Base-by-base conservation (phyloP, 805 yeast species). In the Pichia scutulata region DNA sequence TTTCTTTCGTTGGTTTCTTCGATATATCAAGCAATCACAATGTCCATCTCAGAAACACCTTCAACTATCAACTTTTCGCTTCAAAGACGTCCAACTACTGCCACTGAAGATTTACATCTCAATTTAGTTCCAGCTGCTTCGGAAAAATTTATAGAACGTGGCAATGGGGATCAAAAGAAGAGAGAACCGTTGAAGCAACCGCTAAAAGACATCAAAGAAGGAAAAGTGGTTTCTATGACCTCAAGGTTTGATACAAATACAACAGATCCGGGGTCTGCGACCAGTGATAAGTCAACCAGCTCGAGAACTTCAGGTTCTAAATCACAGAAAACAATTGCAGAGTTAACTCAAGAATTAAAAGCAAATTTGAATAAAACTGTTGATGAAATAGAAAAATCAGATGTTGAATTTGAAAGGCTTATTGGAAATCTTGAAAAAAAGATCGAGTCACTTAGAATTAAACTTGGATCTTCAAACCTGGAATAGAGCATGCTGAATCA, bases 261-360 rank as follows among this genome's bases (percentile, higher is more conserved):
- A 33, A 7, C 37, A n/a, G 37, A 33, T 19, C 28, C 45, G 2
- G 14, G 19, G 6, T n/a, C 36, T 3, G 39, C 37, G 5, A 40
- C 19, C 9, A 14, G 19, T 5, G 10, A 14, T 2, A 21, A 39
- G 26, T 40, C 50, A 18, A 37, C 36, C 2, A 37, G 16, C n/a
- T 19, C 41, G 3, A 23, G 18, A 18, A 22, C 18, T 9, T n/a
- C 41, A n/a, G 23, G 18, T 37, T 13, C 22, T 5, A 39, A 37
- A 12, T 25, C 46, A 10, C 37, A 37, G 16, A 41, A 49, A 30
- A 49, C 66, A 9, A 50, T 62, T 2, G 53, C 61, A 4, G 67
- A 63, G 44, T 51, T 64, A 10, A 56, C 63, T 3, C 57, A 55
- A 14, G 53, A 52, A 21, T 40, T 64, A 9, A 61, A 57, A 3